Evolutionary conservation across 2,329 filamentous ascomycete genomes (phyloP).

Genomic region (Thermothelomyces thermophilus): DNA sequence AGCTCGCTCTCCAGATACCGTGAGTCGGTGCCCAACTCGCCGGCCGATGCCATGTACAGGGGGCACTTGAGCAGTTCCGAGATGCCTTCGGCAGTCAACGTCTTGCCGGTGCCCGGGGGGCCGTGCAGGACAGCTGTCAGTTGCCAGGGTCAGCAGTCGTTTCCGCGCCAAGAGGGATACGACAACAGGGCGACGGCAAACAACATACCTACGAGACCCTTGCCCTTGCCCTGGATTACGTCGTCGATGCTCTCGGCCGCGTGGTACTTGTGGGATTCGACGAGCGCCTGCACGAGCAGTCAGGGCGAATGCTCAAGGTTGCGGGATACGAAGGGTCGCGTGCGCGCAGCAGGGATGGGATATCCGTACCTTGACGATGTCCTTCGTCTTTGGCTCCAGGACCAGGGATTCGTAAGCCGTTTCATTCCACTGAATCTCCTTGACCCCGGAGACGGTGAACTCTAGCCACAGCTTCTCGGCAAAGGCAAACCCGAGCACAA

Average conservation of each 20-base stretch:
- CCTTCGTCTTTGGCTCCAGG: slow-evolving; percentile 54
- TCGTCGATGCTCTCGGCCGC: slow-evolving; percentile 77
- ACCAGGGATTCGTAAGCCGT: slow-evolving; percentile 78
- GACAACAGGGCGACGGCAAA: no score
- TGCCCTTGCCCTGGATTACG: slow-evolving; percentile 76
- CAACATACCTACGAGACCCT: slow-evolving; percentile 62
- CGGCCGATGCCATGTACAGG: slow-evolving; percentile 75
- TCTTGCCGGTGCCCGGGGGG: slow-evolving; percentile 82
- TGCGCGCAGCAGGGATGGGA: no score
- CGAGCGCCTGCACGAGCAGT: slow-evolving; percentile 60
- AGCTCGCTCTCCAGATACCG: slow-evolving; percentile 67
- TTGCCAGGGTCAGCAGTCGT: slow-evolving; percentile 13
- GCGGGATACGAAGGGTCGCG: no score
- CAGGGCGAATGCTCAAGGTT: no score
- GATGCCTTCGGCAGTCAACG: slow-evolving; percentile 79
- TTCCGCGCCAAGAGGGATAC: no score
- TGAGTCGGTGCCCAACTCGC: slow-evolving; percentile 74
- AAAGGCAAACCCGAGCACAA: slow-evolving; percentile 82
- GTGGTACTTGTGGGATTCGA: slow-evolving; percentile 78
- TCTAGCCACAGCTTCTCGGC: slow-evolving; percentile 87
- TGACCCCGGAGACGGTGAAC: slow-evolving; percentile 71
- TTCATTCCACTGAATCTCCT: slow-evolving; percentile 79
- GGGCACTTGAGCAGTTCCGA: slow-evolving; percentile 76
- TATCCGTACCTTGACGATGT: slow-evolving; percentile 59
- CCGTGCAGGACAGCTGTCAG: slow-evolving; percentile 64